These are phyloP conservation scores for Tulasnella sp. DNA, from an alignment of 768 basidiomycete genomes.

Conservation along the genomic window DNA sequence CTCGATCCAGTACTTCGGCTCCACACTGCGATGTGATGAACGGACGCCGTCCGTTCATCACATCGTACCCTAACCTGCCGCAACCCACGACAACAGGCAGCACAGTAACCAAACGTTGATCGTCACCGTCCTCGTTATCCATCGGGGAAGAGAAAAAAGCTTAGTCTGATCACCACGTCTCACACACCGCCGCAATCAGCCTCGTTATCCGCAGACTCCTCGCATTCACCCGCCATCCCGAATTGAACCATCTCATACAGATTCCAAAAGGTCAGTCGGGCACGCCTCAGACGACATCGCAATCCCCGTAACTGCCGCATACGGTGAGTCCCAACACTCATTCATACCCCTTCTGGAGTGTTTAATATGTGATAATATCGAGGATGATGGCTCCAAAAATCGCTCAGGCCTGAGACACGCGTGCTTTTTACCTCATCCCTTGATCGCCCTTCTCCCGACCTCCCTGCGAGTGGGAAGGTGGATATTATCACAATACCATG, in stretches of 20 bases:
- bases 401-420: too few species aligned
- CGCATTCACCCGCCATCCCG: not conserved
- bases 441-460: too few species aligned
- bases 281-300: constrained; percentile 3
- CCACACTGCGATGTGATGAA: too few species aligned
- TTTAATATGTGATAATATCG: too few species aligned
- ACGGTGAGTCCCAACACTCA: not conserved
- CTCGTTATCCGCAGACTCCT: not conserved
- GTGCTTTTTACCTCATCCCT: too few species aligned
- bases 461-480: too few species aligned
- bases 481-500: too few species aligned
- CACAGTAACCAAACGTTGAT: not conserved
- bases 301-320: not conserved
- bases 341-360: not conserved
- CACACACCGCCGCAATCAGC: not conserved
- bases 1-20: too few species aligned
- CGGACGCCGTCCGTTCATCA: too few species aligned
- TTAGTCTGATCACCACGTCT: not conserved
- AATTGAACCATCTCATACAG: not conserved
- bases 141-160: not conserved
- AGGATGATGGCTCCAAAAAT: too few species aligned
- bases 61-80: too few species aligned
- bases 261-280: not conserved
- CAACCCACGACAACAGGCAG: not conserved
- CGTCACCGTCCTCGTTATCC: not conserved